Conservation (phyloP, 306 rosid species). For the Ormosia emarginata region DNA sequence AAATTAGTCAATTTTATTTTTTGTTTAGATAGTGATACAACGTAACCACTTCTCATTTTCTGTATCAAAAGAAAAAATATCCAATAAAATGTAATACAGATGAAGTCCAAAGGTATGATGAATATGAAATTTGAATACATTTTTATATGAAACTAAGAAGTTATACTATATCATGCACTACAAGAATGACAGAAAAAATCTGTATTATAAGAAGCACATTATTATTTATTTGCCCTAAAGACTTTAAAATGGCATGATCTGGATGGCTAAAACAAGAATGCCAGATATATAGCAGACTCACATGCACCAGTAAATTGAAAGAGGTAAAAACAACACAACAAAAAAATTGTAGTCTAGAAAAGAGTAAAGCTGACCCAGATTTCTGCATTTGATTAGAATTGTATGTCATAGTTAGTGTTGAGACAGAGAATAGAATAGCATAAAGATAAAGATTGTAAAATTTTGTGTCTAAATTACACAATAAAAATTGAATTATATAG, state of each 20-base stretch:
- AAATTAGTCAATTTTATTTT: too few species aligned
- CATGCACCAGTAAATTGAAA: slow-evolving; percentile 2
- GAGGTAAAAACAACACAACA: neutral
- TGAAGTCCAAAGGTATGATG: too few species aligned
- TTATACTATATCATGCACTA: too few species aligned
- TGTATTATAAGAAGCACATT: too few species aligned
- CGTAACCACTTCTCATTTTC: neutral
- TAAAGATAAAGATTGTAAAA: too few species aligned
- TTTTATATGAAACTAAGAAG: too few species aligned
- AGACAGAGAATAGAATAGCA: too few species aligned
- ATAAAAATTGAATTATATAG: too few species aligned
- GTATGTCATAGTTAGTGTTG: neutral
- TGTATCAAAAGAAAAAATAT: neutral
- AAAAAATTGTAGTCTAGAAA: neutral
- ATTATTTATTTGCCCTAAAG: too few species aligned
- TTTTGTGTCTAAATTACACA: too few species aligned
- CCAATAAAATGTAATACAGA: neutral
- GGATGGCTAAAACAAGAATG: neutral
- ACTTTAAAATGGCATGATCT: neutral
- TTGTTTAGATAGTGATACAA: neutral
- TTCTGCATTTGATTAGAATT: neutral
- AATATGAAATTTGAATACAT: too few species aligned
- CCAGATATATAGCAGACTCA: neutral
- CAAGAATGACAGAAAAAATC: too few species aligned
- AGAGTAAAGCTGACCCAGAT: neutral